Base-by-base conservation (phyloP, 2,329 filamentous ascomycete genomes). In the Cladophialophora bantiana region DNA sequence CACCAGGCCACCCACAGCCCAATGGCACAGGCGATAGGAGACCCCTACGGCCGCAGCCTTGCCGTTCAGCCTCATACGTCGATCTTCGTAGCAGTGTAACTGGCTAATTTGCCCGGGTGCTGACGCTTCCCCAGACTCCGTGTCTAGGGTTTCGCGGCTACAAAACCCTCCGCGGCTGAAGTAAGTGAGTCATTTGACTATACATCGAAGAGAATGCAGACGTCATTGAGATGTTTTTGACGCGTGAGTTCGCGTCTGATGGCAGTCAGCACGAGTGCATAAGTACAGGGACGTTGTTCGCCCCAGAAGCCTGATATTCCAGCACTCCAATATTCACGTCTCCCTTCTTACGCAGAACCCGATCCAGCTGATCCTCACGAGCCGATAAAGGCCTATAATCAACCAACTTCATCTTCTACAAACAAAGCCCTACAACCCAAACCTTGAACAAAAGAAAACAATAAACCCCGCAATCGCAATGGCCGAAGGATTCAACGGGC, bases 401-500 rank as follows among this genome's bases (percentile, higher is more conserved):
- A 36, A 34, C 26, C 50, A 48, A 35, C 13, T 7, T 32, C 52
- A 32, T 42, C 60, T 20, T 40, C 42, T 36, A 36, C 20, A n/a
- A 0, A 4, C 20, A 32, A 32, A 18, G 34, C 31, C n/a, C 35
- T 58, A 15, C 12, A 13, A 42, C 35, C 7, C 26, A 4, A 54
- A 20, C 34, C 35, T 54, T 31, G 18, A 61, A 42, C 1, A 10
- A 26, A 26, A 20, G 15, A 31, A 26, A 10, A 31, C 3, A 7
- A 12, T 12, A 26, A 48, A 31, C 26, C 26, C 26, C 26, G 26
- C 10, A 50, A 10, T 50, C n/a, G 61, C 56, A 66, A 71, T 71
- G 70, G 70, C 70, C 48, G 59, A 67, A 58, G 62, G 35, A 42
- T 71, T 65, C 53, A 70, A 67, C 53, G 68, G 64, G 35, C 40